These are phyloP conservation scores for Xylariales sp. DNA, from an alignment of 2,329 filamentous ascomycete genomes.

Conservation along the genomic window DNA sequence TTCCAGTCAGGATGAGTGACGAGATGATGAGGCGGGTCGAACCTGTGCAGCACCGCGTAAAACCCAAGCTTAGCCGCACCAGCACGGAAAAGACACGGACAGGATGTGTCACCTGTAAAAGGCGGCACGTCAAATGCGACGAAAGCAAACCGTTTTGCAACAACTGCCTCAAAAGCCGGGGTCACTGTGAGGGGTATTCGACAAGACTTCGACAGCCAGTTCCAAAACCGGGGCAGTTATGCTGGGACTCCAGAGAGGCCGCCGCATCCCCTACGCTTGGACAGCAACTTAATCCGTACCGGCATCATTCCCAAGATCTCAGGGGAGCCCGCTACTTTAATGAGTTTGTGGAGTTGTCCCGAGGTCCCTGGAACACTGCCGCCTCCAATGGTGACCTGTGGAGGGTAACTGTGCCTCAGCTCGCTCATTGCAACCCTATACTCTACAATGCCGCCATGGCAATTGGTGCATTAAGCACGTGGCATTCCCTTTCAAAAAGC, in stretches of 20 bases:
- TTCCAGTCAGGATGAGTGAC: too few species aligned
- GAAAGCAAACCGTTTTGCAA: slow-evolving; percentile 10
- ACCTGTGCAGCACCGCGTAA: too few species aligned
- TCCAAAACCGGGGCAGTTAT: slow-evolving; percentile 10
- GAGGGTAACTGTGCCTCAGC: slow-evolving; percentile 24
- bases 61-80: slow-evolving; percentile 10
- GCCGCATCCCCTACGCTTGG: neutral
- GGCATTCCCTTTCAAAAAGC: slow-evolving; percentile 13
- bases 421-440: slow-evolving; percentile 18
- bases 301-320: slow-evolving; percentile 13
- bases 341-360: slow-evolving; percentile 23
- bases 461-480: slow-evolving; percentile 23
- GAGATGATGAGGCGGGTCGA: too few species aligned
- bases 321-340: slow-evolving; percentile 19
- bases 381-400: slow-evolving; percentile 20
- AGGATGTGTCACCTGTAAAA: slow-evolving; percentile 14
- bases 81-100: slow-evolving; percentile 11
- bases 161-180: slow-evolving; percentile 9
- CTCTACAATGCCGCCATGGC: slow-evolving; percentile 26
- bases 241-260: slow-evolving; percentile 18
- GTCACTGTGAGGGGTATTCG: slow-evolving; percentile 9
- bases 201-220: neutral
- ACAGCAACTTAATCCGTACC: slow-evolving; percentile 8
- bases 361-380: slow-evolving; percentile 22
- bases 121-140: slow-evolving; percentile 13